A percentile compares a stretch with the other conserved stretches of the same genome.
phyloP scores from a whole-genome alignment of 495 filamentous ascomycete species.

The Aspergillus mulundensis region DNA sequence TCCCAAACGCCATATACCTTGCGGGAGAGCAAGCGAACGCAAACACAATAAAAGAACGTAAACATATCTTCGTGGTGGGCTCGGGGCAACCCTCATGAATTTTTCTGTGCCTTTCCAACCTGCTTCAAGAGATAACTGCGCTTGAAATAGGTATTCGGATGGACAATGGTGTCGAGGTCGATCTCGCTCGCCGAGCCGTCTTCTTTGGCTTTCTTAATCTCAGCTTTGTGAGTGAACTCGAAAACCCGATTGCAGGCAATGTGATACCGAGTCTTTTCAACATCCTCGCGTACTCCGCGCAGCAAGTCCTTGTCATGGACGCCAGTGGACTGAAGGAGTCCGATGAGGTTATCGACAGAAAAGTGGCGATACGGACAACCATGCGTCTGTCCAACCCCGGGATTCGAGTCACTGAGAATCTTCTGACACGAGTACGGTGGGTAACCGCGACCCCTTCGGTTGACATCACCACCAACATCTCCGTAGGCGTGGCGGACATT shows the following conservation, averaged over 20 bases:
- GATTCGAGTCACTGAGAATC: slow-evolving; percentile 80
- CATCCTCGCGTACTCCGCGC: slow-evolving; percentile 79
- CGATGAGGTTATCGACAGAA: slow-evolving; percentile 75
- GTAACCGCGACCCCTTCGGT: slow-evolving; percentile 79
- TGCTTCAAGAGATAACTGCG: slow-evolving; percentile 85
- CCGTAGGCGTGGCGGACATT: slow-evolving; percentile 92
- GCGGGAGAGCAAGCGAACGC: background rate
- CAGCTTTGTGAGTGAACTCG: slow-evolving; percentile 77
- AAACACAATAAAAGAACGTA: slow-evolving; percentile 3
- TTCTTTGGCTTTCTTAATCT: slow-evolving; percentile 87
- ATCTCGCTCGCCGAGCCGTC: slow-evolving; percentile 68
- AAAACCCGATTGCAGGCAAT: slow-evolving; percentile 97
- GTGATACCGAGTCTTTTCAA: slow-evolving; percentile 83
- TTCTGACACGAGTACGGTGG: slow-evolving; percentile 91
- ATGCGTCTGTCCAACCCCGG: slow-evolving; percentile 79
- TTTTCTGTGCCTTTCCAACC: slow-evolving; percentile 30
- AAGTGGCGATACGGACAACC: slow-evolving; percentile 97
- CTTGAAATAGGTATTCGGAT: slow-evolving; percentile 98
- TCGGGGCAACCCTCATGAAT: slow-evolving; percentile 17
- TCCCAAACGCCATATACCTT: slow-evolving; percentile 17
- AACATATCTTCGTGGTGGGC: slow-evolving; percentile 33
- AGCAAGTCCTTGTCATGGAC: slow-evolving; percentile 74
- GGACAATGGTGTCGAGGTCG: slow-evolving; percentile 90
- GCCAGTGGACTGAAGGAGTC: slow-evolving; percentile 67
- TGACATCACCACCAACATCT: slow-evolving; percentile 90